Percentiles rank a stretch among this genome's conserved stretches.
Conservation (phyloP, 2,329 filamentous ascomycete species). For the Fulvia fulva region DNA sequence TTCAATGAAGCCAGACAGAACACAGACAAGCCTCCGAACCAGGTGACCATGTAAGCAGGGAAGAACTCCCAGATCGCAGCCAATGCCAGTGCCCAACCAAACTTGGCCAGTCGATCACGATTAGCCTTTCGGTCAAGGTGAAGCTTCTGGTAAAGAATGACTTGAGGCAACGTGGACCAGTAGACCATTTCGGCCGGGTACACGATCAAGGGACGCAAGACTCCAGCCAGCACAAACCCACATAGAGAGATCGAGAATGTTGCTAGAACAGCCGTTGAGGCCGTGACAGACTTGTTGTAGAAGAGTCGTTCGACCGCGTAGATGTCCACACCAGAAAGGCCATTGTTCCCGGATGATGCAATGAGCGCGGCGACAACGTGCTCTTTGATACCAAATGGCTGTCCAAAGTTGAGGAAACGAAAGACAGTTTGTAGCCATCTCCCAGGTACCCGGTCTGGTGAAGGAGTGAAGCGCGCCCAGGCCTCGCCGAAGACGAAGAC, state of each 20-base stretch:
- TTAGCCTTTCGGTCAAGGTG: conserved; percentile 35
- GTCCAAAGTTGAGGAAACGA: conserved; percentile 37
- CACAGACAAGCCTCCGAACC: conserved; percentile 41
- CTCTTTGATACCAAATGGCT: conserved; percentile 33
- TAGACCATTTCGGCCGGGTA: conserved; percentile 50
- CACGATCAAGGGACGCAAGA: conserved; percentile 45
- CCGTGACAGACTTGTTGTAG: conserved; percentile 42
- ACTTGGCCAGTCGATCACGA: conserved; percentile 38
- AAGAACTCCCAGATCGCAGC: conserved; percentile 49
- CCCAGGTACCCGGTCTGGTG: not conserved
- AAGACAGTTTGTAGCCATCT: conserved; percentile 16
- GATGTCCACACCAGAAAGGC: conserved; percentile 37
- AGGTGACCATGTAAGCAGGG: conserved; percentile 46
- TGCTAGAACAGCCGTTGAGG: conserved; percentile 43
- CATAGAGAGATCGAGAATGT: conserved; percentile 49
- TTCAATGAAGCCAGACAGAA: conserved; percentile 50
- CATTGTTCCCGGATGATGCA: conserved; percentile 38
- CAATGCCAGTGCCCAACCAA: conserved; percentile 40
- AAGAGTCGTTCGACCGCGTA: conserved; percentile 47
- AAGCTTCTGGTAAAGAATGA: conserved; percentile 38
- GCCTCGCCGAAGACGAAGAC: conserved; percentile 8
- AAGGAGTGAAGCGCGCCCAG: conserved; percentile 4
- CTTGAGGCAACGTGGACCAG: conserved; percentile 39
- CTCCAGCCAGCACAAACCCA: conserved; percentile 48
- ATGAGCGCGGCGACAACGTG: conserved; percentile 43